Base-by-base conservation (phyloP, 176 grass and related monocot genomes). In the Eremochloa ophiuroides region DNA sequence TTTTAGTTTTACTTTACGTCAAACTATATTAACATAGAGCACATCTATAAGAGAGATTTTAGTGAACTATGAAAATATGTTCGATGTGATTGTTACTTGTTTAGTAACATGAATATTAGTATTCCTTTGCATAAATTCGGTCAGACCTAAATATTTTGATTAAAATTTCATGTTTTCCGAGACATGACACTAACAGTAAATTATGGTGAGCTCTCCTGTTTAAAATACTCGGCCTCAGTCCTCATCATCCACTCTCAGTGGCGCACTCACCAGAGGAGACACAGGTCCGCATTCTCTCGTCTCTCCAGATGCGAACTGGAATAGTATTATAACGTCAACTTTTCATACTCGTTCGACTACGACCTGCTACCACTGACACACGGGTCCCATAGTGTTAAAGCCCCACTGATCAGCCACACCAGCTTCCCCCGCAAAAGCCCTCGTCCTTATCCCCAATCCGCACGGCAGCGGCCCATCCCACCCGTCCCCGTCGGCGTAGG, bases 401-500 rank as follows among this genome's bases (percentile, higher is more conserved):
- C 4, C 66, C 84, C 31, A 41, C 79, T 0, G 14, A 42, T 75
- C 84, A 82, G 66, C 46, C 0, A 1, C 10, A 65, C 1, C 0
- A 8, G 1, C 2, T 17, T 5, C 10, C 27, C 31, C 33, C 35
- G 2, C 77, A 35, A 17, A 17, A 76, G 41, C 34, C 77, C 30
- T n/a, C 46, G 30, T 73, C 27, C 66, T 85, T 81, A 81, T 85
- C 62, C 53, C 46, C 37, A 79, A 22, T 42, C 68, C 33, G 8
- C 38, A 5, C 75, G 50, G 71, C 61, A 25, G 29, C 20, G 23
- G 16, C 73, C 34, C 55, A 44, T 73, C 87, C 82, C 66, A 79
- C 67, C 66, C 31, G 43, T 84, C 70, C 18, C 23, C 77, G 77
- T 29, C 71, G 77, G 77, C 31, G 81, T 74, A 50, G 80, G 76